Base-by-base conservation (phyloP, 306 rosid genomes). In the Dalbergia cultrata region DNA sequence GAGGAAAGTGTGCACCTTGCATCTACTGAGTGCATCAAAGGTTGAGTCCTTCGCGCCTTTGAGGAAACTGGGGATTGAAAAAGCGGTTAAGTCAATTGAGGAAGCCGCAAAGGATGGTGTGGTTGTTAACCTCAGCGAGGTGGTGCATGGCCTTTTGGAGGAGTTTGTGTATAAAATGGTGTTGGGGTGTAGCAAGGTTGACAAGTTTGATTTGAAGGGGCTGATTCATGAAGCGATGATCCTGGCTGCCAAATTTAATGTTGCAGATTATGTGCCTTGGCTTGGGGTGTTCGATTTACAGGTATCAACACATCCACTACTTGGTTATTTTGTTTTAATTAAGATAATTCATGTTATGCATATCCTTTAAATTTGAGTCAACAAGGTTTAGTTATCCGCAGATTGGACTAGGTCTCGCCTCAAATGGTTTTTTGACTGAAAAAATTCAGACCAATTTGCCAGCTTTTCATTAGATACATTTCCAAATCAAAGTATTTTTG, bases 231-330 rank as follows among this genome's bases (percentile, higher is more conserved):
- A 85, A 12, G 16, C 0, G 0, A 0, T 69, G 6, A 11, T 8
- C 13, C 5, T 74, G 35, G 0, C 1, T 0, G 82, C 84, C n/a
- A 83, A 70, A 2, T 86, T 75, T 59, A 82, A 86, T 50, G 2
- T 74, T 0, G 17, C 80, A 13, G 89, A 86, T 75, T 86, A 22
- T 49, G 67, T 82, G 49, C 81, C 81, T 10, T 76, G 72, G 59
- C 53, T 82, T 2, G 43, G 33, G 5, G 3, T 21, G 13, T 50
- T 86, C 44, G 89, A 86, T 82, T 35, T 82, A 45, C 89, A 82
- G 82, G 89, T 61, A 39, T 22, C n/a, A 47, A 64, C n/a, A n/a
- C n/a, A n/a, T n/a, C n/a, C n/a, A n/a, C n/a, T n/a, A n/a, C n/a
- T n/a, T n/a, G n/a, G n/a, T n/a, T n/a, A n/a, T n/a, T n/a, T n/a